Evolutionary conservation across 345 rosid species (phyloP).

Genomic region (Clarkia xantiana): DNA sequence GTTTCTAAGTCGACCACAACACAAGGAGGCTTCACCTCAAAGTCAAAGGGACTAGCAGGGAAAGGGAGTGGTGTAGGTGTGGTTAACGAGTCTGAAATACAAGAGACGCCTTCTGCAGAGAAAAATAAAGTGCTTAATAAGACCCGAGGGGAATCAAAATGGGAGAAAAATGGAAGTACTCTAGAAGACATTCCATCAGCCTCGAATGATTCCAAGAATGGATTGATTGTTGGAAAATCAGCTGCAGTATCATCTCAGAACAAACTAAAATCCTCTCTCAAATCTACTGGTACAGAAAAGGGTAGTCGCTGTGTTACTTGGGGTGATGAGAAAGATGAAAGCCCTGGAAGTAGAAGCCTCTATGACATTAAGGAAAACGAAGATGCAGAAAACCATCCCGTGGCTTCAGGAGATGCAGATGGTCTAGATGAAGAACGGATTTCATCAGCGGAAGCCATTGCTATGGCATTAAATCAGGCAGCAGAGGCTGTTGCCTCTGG

Average conservation of each 20-base stretch:
- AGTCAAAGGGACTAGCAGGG: constrained; percentile 16
- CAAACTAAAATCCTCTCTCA: constrained; percentile 50
- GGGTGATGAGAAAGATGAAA: constrained; percentile 54
- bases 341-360: constrained; percentile 25
- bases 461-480: constrained; percentile 57
- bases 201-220: constrained; percentile 19
- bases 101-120: constrained; percentile 19
- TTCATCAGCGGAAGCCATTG: constrained; percentile 74
- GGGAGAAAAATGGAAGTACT: constrained; percentile 11
- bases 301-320: constrained; percentile 53
- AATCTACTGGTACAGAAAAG: constrained; percentile 38
- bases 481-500: constrained; percentile 62
- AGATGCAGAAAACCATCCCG: constrained; percentile 11
- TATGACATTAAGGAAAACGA: constrained; percentile 36
- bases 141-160: constrained; percentile 15
- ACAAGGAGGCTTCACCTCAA: constrained; percentile 11
- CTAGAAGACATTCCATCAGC: constrained; percentile 20
- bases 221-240: constrained; percentile 12
- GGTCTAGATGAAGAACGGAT: constrained; percentile 18
- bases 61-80: constrained; percentile 11
- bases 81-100: constrained; percentile 8
- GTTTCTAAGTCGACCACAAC: constrained; percentile 33
- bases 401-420: constrained; percentile 8
- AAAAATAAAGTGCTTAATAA: background rate
- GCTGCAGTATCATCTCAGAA: constrained; percentile 18